phyloP scores from a whole-genome alignment of 2,329 filamentous ascomycete species.

The Onygenales sp. region DNA sequence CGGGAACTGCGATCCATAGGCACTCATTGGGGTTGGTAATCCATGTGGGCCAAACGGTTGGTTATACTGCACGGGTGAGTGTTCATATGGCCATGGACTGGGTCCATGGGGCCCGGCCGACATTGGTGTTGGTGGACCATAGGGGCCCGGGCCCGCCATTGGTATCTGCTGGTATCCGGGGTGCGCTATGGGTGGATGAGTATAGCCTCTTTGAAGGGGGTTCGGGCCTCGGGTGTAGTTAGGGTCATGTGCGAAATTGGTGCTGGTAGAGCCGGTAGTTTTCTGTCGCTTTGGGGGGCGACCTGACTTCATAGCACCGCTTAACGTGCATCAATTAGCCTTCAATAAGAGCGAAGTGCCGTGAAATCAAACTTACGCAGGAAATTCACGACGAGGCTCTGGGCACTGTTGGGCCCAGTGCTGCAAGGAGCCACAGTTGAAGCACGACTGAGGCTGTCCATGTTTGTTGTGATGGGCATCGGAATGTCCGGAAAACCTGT shows the following conservation, averaged over 20 bases:
- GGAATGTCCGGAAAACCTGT: slow-evolving; percentile 1
- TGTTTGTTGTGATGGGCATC: slow-evolving; percentile 3
- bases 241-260: slow-evolving; percentile 13
- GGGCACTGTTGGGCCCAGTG: slow-evolving; percentile 27
- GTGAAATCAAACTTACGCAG: slow-evolving; percentile 19
- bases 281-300: slow-evolving; percentile 20
- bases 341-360: not conserved
- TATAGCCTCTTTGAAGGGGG: slow-evolving; percentile 12
- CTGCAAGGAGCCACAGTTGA: slow-evolving; percentile 23
- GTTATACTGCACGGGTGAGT: slow-evolving; percentile 12
- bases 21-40: slow-evolving; percentile 12
- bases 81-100: slow-evolving; percentile 14
- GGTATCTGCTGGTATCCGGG: slow-evolving; percentile 3
- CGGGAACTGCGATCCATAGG: slow-evolving; percentile 11
- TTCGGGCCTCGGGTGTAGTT: slow-evolving; percentile 14
- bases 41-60: slow-evolving; percentile 14
- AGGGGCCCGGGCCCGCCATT: slow-evolving; percentile 3
- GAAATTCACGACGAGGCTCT: slow-evolving; percentile 20
- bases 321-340: slow-evolving; percentile 8
- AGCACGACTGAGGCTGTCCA: slow-evolving; percentile 18
- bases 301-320: slow-evolving; percentile 10
- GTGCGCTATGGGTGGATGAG: slow-evolving; percentile 12
- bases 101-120: slow-evolving; percentile 10
- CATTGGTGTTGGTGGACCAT: slow-evolving; percentile 14
- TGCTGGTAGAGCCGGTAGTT: slow-evolving; percentile 11